Evolutionary conservation across 2,329 filamentous ascomycete genomes (phyloP), one percentile per base, ranked within the genome.

Genomic region (Calonectria henricotiae): DNA sequence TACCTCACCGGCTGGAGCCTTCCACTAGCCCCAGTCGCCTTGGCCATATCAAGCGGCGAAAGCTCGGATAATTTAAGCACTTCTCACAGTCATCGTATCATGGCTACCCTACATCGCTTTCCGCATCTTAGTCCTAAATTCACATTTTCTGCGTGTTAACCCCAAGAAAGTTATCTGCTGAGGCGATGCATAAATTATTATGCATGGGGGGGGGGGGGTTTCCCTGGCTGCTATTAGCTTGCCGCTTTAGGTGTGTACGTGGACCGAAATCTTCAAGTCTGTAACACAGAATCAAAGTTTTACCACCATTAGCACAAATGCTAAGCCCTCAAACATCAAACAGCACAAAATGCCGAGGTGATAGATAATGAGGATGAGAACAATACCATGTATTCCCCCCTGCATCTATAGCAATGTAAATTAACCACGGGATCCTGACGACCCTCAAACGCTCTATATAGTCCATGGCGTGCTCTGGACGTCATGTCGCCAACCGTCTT

Each of bases 1-100:
- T 83, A 83, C 82, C 82, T 83, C 82, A 83, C 79, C 77, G 75
- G 77, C 74, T 82, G 81, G 76, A 83, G 80, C 81, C 81, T 82
- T 81, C 76, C 71, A 71, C 78, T 77, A 75, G 74, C 71, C 74
- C 76, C 71, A 66, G 72, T 68, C 60, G 54, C 68, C 65, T 65
- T 60, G 37, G 46, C 37, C 58, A 70, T 55, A 68, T 71, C 5
- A 30, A 17, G 61, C 80, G 81, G 81, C 69, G 78, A 76, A 83
- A 81, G 51, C 62, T 82, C 81, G 81, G 80, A 49, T 67, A 60
- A 71, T 54, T 23, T 4, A 11, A 11, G 15, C 35, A 30, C 27
- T 30, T 5, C 27, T 30, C 27, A 8, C 5, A 37, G 13, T 15
- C 37, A n/a, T 5, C 11, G 5, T 2, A 61, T 32, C 27, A 8